phyloP scores from a whole-genome alignment of 148 eudicot genomes.

The Fagopyrum homotropicum region DNA sequence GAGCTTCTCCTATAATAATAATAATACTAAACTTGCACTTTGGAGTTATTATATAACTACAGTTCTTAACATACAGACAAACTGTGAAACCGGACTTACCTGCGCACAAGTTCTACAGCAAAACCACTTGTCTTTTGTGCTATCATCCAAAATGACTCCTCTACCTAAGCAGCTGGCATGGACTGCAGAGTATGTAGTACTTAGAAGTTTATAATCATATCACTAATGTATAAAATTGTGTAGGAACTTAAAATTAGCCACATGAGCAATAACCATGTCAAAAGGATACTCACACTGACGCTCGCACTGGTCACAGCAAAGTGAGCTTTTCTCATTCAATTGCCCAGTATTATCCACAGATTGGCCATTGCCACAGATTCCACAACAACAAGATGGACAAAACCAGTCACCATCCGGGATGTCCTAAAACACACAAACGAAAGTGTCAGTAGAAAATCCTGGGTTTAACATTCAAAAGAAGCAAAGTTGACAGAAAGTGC shows the following conservation, averaged over 20 bases:
- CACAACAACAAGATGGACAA: constrained; percentile 89
- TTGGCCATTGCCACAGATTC: constrained; percentile 46
- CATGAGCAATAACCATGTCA: not conserved
- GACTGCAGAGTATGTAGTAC: constrained; percentile 35
- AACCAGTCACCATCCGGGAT: constrained; percentile 96
- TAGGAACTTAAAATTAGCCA: not conserved
- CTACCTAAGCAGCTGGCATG: constrained; percentile 63
- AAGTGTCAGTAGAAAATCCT: not conserved
- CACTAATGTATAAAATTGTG: not conserved
- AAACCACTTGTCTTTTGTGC: constrained; percentile 55
- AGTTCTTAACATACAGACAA: not conserved
- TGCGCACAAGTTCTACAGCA: constrained; percentile 58
- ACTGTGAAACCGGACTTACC: constrained; percentile 34
- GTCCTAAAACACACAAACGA: constrained; percentile 30
- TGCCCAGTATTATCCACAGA: constrained; percentile 24
- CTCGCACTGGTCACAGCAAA: constrained; percentile 75
- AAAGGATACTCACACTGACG: constrained; percentile 51
- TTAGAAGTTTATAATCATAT: not conserved
- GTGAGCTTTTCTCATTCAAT: constrained; percentile 24
- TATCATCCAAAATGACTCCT: constrained; percentile 14
- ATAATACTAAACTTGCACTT: not conserved
- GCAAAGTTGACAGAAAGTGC: not conserved
- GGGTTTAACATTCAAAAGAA: not conserved
- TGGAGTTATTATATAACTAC: not conserved
- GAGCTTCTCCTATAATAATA: not conserved